These are phyloP conservation scores for Cyberlindnera mrakii DNA, from an alignment of 805 yeast species.

Conservation along the genomic window DNA sequence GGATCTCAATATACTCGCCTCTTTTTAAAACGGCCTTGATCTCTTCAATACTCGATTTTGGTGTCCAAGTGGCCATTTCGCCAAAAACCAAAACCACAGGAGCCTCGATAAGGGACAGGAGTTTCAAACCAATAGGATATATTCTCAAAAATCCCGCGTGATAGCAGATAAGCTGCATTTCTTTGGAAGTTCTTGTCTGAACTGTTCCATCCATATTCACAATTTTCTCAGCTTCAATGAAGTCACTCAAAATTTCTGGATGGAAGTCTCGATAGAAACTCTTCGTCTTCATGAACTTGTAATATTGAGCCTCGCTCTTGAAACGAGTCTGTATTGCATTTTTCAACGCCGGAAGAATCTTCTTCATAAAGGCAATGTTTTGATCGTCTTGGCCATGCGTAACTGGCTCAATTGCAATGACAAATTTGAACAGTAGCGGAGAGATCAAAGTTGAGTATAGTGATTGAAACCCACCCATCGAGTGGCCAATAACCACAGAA, in stretches of 20 bases:
- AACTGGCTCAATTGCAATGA: slow-evolving; percentile 59
- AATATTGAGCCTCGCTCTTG: slow-evolving; percentile 35
- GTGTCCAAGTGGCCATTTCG: slow-evolving; percentile 49
- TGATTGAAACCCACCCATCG: slow-evolving; percentile 63
- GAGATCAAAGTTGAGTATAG: slow-evolving; percentile 42
- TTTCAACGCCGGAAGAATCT: slow-evolving; percentile 26
- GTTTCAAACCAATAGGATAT: slow-evolving; percentile 27
- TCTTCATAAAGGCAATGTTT: slow-evolving; percentile 12
- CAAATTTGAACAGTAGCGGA: slow-evolving; percentile 48
- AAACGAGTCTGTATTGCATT: slow-evolving; percentile 35
- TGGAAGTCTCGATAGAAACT: slow-evolving; percentile 42
- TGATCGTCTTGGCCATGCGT: slow-evolving; percentile 24
- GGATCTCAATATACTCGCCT: slow-evolving; percentile 31
- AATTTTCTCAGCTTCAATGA: slow-evolving; percentile 36
- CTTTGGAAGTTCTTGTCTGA: slow-evolving; percentile 32
- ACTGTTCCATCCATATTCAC: slow-evolving; percentile 33
- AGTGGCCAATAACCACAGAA: slow-evolving; percentile 59
- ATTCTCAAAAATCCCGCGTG: slow-evolving; percentile 33
- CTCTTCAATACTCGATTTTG: slow-evolving; percentile 34
- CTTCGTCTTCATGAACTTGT: slow-evolving; percentile 32
- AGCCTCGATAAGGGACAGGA: slow-evolving; percentile 31
- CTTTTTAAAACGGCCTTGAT: slow-evolving; percentile 30
- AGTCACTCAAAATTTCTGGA: slow-evolving; percentile 37
- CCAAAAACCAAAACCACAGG: slow-evolving; percentile 53
- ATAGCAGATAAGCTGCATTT: slow-evolving; percentile 47